Conservation (phyloP, 208 protist species). For the Acanthamoeba royreba region DNA sequence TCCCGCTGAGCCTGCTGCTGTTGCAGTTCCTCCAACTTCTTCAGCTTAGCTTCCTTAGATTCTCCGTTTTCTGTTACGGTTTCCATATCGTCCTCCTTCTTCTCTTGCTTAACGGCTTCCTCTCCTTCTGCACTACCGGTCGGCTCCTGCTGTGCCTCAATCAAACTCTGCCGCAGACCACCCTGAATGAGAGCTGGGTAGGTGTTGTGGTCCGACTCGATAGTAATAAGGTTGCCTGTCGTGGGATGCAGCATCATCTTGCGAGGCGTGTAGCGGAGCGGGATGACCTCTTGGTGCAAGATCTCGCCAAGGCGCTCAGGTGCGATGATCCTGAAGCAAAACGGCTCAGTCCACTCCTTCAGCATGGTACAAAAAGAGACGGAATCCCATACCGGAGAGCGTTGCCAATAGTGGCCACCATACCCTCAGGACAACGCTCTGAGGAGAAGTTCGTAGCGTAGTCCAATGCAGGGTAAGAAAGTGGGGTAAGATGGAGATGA, state of each 20-base stretch:
- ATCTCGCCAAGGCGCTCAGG: conserved; percentile 73
- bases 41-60: conserved; percentile 49
- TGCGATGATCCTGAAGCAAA: conserved; percentile 62
- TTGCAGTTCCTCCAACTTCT: background rate
- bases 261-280: conserved; percentile 83
- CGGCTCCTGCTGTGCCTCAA: conserved; percentile 20
- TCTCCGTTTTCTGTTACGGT: conserved; percentile 36
- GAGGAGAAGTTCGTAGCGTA: conserved; percentile 80
- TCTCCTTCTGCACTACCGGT: background rate
- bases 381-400: conserved; percentile 45
- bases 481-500: conserved; percentile 73
- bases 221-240: conserved; percentile 73
- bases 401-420: conserved; percentile 78
- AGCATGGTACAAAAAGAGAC: background rate
- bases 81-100: conserved; percentile 15
- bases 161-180: background rate
- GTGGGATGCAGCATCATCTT: conserved; percentile 75
- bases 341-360: background rate
- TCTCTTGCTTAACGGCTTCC: too few relatives aligned
- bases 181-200: conserved; percentile 29
- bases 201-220: conserved; percentile 83
- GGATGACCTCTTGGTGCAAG: conserved; percentile 80
- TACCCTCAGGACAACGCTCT: conserved; percentile 84
- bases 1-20: background rate
- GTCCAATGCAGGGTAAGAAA: conserved; percentile 82